Base-by-base conservation (phyloP, 1,284 basidiomycete species). In the Chalciporus piperatoides region DNA sequence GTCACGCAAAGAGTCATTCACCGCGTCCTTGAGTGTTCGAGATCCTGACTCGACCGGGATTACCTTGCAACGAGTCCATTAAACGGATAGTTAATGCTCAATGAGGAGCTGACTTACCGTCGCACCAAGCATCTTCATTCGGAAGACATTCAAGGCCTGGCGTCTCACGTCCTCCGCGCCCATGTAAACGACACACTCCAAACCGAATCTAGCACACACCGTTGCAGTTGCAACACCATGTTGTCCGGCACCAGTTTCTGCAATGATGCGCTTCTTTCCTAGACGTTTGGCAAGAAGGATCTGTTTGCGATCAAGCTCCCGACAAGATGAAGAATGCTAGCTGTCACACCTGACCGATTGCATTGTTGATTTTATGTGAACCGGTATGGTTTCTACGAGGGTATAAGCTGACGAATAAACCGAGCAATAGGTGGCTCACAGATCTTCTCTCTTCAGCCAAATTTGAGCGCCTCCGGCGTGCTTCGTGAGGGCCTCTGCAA, bases 191-290 rank as follows among this genome's bases (percentile, higher is more conserved):
- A 97, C 74, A 67, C 97, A 99, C 69, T 98, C 88, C 75, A 99
- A 65, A 12, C 92, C 95, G 63, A 99, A 99, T 61, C 91, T 90
- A 42, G 96, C 96, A 61, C 97, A 99, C 8, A 93, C 97, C 2
- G 96, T 99, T 0, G 97, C 97, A 35, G 96, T 98, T 8, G 97
- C 97, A 17, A 99, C 95, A 69, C 97, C 97, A 70, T 99, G 97
- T 69, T 99, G 96, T 25, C 97, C 97, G 0, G 97, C 96, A 54
- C 96, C 96, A 1, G 97, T 99, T 76, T 99, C 97, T 43, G 96
- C 95, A 58, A 99, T 98, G 66, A 99, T 98, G 45, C 95, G 82
- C 42, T 80, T 97, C 76, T 99, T 99, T 25, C 97, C 96, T 56
- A 99, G 74, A 40, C 96, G 80, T 51, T 82, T 82, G 4, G 97